Percentiles rank a stretch among this genome's conserved stretches.
phyloP scores from a whole-genome alignment of 139 green algal species.

The Mesotaenium endlicherianum region DNA sequence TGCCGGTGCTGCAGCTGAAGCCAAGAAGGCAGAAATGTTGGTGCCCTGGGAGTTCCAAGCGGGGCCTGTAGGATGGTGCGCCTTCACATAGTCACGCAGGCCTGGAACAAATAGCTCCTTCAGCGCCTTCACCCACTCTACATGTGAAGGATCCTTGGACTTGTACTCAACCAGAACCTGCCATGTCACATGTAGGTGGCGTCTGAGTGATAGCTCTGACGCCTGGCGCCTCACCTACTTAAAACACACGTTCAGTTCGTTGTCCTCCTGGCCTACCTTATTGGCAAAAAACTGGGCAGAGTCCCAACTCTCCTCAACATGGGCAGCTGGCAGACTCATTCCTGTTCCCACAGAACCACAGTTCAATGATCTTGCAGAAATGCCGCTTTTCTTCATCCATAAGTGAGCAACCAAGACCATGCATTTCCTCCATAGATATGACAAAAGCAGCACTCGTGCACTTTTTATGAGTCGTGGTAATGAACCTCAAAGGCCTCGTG shows the following conservation, averaged over 20 bases:
- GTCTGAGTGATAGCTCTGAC: too few relatives aligned
- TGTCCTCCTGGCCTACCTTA: conserved; percentile 65
- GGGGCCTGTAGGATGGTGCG: conserved; percentile 63
- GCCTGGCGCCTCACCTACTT: too few relatives aligned
- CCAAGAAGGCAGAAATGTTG: conserved; percentile 55
- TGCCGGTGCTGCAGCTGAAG: background rate
- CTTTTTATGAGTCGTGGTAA: too few relatives aligned
- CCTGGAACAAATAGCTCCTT: conserved; percentile 64
- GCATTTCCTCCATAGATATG: too few relatives aligned
- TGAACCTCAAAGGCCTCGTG: background rate
- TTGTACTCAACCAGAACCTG: conserved; percentile 70
- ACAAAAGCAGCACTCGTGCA: too few relatives aligned
- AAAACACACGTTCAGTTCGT: too few relatives aligned
- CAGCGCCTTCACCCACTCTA: conserved; percentile 73
- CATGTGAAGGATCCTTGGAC: conserved; percentile 59
- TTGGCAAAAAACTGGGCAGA: conserved; percentile 87
- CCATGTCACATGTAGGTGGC: background rate
- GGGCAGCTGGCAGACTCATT: conserved; percentile 69
- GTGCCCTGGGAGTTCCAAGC: conserved; percentile 65
- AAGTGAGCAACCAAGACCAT: too few relatives aligned
- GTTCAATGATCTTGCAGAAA: too few relatives aligned
- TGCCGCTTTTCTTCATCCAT: too few relatives aligned
- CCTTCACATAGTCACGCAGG: conserved; percentile 64
- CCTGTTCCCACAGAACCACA: too few relatives aligned
- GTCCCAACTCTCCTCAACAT: conserved; percentile 76